phyloP scores from a whole-genome alignment of 2,329 filamentous ascomycete species.

The Epichloe sibirici region DNA sequence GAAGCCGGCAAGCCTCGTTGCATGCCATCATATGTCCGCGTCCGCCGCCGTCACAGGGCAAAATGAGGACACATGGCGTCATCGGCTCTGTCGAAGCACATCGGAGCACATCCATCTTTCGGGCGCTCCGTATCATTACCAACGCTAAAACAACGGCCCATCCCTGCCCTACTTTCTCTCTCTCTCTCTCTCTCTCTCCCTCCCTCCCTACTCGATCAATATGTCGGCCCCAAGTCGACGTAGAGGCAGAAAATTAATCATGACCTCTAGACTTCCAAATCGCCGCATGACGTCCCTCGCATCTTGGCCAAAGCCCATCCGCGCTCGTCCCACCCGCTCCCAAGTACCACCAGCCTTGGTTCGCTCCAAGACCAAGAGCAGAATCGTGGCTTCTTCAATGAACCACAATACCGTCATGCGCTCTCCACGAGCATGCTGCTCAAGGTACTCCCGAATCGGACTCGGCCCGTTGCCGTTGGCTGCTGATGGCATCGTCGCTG shows the following conservation, averaged over 20 bases:
- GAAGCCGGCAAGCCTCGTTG: neutral
- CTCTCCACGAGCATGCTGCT: constrained; percentile 21
- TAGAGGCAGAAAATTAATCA: constrained; percentile 21
- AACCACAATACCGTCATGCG: constrained; percentile 26
- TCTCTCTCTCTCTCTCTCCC: neutral
- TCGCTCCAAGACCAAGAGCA: constrained; percentile 22
- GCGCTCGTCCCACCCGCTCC: constrained; percentile 23
- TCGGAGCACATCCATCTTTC: neutral
- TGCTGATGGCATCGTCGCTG: neutral
- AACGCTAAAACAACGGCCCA: no score
- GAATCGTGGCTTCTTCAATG: constrained; percentile 20
- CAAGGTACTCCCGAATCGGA: constrained; percentile 21
- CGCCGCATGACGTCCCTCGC: constrained; percentile 19
- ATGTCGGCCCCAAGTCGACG: constrained; percentile 21
- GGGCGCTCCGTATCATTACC: neutral
- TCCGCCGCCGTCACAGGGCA: no score
- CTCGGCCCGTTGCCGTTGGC: constrained; percentile 1
- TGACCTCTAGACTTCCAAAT: constrained; percentile 18
- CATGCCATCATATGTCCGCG: neutral
- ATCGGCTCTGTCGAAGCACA: neutral
- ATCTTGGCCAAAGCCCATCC: constrained; percentile 23
- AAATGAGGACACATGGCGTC: neutral
- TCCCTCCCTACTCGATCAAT: constrained; percentile 17
- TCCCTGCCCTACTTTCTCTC: neutral
- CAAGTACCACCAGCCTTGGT: constrained; percentile 12